A percentile compares a stretch with the other conserved stretches of the same genome.
phyloP scores from a whole-genome alignment of 495 filamentous ascomycete genomes.

The Penicillium ochrochloron region DNA sequence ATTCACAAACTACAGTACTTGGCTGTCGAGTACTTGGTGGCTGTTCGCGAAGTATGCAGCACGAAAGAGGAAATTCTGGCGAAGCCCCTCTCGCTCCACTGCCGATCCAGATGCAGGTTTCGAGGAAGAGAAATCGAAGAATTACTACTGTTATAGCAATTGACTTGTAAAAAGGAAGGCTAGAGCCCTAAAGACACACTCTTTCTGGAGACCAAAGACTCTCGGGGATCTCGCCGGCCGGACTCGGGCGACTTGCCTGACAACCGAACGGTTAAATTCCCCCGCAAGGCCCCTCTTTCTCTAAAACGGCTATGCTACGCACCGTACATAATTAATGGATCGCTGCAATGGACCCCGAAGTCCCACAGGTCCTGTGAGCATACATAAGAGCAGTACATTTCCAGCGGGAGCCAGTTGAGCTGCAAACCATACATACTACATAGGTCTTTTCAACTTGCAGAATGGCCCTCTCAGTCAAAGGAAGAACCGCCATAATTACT shows the following conservation, averaged over 20 bases:
- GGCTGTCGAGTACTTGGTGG: too few species aligned
- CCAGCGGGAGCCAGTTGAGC: background rate
- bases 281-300: constrained; percentile 17
- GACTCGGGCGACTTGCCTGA: constrained; percentile 20
- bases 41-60: background rate
- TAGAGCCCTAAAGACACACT: background rate
- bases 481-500: constrained; percentile 71
- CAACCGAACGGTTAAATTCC: constrained; percentile 21
- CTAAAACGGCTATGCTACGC: constrained; percentile 22
- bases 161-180: background rate
- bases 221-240: constrained; percentile 22
- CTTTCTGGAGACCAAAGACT: background rate
- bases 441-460: constrained; percentile 8
- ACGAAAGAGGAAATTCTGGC: constrained; percentile 14
- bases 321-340: constrained; percentile 20
- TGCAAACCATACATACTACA: background rate
- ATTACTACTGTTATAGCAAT: background rate
- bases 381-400: constrained; percentile 19
- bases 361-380: constrained; percentile 18
- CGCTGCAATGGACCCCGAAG: constrained; percentile 28
- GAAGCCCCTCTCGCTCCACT: constrained; percentile 11
- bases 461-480: constrained; percentile 57
- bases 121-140: background rate
- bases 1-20: too few species aligned
- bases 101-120: constrained; percentile 8